phyloP scores from a whole-genome alignment of 2,329 filamentous ascomycete genomes.

The Venturia nashicola region DNA sequence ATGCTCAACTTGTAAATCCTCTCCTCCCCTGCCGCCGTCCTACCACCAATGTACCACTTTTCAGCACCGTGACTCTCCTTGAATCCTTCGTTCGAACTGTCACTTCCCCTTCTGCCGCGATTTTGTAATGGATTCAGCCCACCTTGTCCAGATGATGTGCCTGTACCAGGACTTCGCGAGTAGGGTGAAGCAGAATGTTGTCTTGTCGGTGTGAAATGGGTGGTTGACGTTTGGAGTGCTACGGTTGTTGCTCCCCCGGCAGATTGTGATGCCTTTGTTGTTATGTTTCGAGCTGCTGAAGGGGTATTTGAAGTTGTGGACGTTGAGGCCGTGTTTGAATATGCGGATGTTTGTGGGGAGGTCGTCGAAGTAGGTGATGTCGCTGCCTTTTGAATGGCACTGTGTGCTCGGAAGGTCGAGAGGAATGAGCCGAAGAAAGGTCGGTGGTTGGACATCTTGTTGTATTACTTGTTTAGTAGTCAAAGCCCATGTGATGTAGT shows the following conservation, averaged over 20 bases:
- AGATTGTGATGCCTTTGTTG: constrained; percentile 13
- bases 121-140: constrained; percentile 3
- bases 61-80: constrained; percentile 59
- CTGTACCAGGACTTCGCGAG: constrained; percentile 20
- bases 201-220: constrained; percentile 28
- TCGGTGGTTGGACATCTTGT: constrained; percentile 48
- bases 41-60: constrained; percentile 72
- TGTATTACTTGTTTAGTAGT: too few relatives aligned
- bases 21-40: constrained; percentile 66
- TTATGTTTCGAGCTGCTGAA: constrained; percentile 12
- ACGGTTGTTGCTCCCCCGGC: constrained; percentile 24
- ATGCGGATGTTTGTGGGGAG: constrained; percentile 21
- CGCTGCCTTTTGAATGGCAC: constrained; percentile 44
- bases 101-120: constrained; percentile 50
- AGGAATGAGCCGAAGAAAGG: constrained; percentile 57
- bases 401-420: constrained; percentile 54
- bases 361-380: constrained; percentile 25
- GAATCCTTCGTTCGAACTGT: constrained; percentile 66
- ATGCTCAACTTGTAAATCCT: constrained; percentile 72
- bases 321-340: constrained; percentile 23
- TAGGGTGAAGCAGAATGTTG: constrained; percentile 18
- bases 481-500: neutral
- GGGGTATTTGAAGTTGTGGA: constrained; percentile 23
- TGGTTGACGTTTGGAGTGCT: constrained; percentile 23
- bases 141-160: constrained; percentile 15